Conservation (phyloP, 2,329 filamentous ascomycete genomes). For the Fusarium robinianum region DNA sequence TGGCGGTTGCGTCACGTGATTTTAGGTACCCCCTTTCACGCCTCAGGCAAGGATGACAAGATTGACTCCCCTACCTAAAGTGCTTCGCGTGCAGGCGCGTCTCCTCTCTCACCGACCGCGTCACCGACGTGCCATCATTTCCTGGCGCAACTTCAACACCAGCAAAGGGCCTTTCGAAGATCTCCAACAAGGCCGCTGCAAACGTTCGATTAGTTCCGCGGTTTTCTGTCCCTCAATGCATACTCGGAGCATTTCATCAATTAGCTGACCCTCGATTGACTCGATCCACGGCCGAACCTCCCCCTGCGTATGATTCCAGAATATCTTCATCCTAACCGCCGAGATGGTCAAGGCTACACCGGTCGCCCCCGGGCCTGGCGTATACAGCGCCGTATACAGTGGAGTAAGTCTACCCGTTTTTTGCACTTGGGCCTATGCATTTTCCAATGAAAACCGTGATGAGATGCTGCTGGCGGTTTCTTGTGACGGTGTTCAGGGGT, state of each 20-base stretch:
- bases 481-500: conserved; percentile 1
- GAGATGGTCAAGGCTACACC: conserved; percentile 53
- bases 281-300: conserved; percentile 1
- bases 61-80: no score
- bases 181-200: conserved; percentile 14
- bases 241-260: conserved; percentile 1
- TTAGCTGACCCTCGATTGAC: conserved; percentile 2
- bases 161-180: conserved; percentile 28
- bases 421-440: conserved; percentile 1
- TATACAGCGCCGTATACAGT: conserved; percentile 72
- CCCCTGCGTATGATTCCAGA: conserved; percentile 25
- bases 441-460: background rate
- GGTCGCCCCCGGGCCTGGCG: conserved; percentile 49
- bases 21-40: conserved; percentile 7
- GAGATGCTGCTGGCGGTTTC: background rate
- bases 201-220: conserved; percentile 16
- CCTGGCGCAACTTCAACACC: conserved; percentile 35
- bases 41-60: conserved; percentile 45
- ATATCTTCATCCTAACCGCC: conserved; percentile 32
- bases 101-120: conserved; percentile 41
- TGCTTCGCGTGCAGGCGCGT: conserved; percentile 47
- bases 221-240: conserved; percentile 11
- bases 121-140: conserved; percentile 44
- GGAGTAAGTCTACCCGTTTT: conserved; percentile 55
- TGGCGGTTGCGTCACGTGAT: conserved; percentile 41